These are phyloP conservation scores for Tricholoma flavovirens DNA, from an alignment of 768 basidiomycete species.

Conservation along the genomic window DNA sequence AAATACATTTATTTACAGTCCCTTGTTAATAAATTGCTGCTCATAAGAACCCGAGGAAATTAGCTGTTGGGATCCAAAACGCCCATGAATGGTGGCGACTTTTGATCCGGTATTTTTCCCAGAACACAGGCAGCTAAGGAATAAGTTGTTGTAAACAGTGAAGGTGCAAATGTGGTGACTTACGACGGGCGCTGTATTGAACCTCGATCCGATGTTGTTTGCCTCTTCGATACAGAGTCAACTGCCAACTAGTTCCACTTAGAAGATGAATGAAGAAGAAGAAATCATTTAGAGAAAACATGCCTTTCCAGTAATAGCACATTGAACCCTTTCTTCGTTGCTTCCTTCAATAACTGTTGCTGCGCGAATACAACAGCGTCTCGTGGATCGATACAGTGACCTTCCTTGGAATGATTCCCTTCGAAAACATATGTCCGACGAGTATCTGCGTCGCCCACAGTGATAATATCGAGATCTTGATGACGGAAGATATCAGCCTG, in stretches of 20 bases:
- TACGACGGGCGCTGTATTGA: constrained; percentile 61
- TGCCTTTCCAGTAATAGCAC: constrained; percentile 65
- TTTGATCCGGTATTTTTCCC: constrained; percentile 39
- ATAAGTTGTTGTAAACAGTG: constrained; percentile 1
- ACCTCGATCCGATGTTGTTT: constrained; percentile 63
- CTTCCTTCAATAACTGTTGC: constrained; percentile 54
- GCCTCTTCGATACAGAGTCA: constrained; percentile 59
- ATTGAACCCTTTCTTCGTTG: constrained; percentile 54
- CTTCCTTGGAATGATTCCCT: constrained; percentile 38
- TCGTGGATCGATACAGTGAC: constrained; percentile 40
- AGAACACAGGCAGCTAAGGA: constrained; percentile 46
- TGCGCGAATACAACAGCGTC: constrained; percentile 58
- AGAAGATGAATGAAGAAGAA: constrained; percentile 4
- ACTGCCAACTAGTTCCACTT: constrained; percentile 53
- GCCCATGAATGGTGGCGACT: constrained; percentile 62
- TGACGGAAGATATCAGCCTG: constrained; percentile 2
- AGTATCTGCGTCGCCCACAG: constrained; percentile 47
- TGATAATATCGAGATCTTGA: constrained; percentile 54
- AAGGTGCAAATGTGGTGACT: constrained; percentile 13
- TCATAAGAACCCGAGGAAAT: neutral
- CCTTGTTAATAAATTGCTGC: neutral
- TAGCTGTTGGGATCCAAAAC: constrained; percentile 35
- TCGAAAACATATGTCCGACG: constrained; percentile 63
- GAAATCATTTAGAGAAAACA: constrained; percentile 5
- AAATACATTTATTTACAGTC: neutral